phyloP scores from a whole-genome alignment of 2,329 filamentous ascomycete genomes.

The Trichocomaceae sp. region DNA sequence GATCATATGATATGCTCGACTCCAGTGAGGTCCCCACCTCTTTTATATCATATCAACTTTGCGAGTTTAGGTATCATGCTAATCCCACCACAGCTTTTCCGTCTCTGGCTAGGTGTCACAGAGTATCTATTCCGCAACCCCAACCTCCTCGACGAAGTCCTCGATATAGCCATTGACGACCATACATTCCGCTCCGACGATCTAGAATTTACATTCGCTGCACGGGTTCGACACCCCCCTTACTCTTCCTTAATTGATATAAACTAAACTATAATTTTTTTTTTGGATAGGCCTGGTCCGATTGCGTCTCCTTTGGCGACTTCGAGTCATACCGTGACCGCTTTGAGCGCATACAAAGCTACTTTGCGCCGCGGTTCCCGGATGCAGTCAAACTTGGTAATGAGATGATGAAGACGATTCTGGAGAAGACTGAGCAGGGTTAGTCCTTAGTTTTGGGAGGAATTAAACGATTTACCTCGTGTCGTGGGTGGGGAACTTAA shows the following conservation, averaged over 20 bases:
- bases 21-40: conserved; percentile 49
- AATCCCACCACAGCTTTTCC: conserved; percentile 58
- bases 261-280: not conserved
- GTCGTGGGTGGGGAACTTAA: not conserved
- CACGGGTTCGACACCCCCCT: conserved; percentile 49
- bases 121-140: conserved; percentile 89
- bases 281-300: conserved; percentile 68
- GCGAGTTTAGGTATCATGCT: not conserved
- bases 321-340: conserved; percentile 90
- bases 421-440: conserved; percentile 60
- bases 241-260: not conserved
- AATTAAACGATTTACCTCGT: too few relatives aligned
- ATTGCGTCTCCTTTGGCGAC: conserved; percentile 83
- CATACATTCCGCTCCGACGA: conserved; percentile 91
- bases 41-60: not conserved
- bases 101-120: conserved; percentile 92
- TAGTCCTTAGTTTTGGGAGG: not conserved
- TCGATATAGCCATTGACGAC: conserved; percentile 81
- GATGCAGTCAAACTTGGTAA: conserved; percentile 86
- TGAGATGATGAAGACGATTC: conserved; percentile 92
- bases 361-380: conserved; percentile 83
- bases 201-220: conserved; percentile 95
- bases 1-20: conserved; percentile 99
- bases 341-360: conserved; percentile 81
- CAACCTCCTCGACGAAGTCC: conserved; percentile 71